Percentiles rank a stretch among this genome's conserved stretches.
Evolutionary conservation across 2,329 filamentous ascomycete species (phyloP).

Genomic region (Epichloe amarillans): DNA sequence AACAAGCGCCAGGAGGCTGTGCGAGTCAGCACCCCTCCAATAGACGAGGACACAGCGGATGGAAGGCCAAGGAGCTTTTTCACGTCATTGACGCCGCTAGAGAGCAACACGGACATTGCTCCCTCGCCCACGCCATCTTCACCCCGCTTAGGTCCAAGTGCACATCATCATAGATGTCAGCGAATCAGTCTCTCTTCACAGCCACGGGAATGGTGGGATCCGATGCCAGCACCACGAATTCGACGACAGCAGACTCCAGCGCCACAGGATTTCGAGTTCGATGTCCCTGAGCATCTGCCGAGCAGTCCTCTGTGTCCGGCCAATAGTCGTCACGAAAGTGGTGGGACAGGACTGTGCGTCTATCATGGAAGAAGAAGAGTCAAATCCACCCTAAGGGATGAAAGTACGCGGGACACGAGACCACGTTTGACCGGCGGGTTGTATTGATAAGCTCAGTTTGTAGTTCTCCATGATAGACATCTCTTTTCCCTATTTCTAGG

Average conservation of each 20-base stretch:
- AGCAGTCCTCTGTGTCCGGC: constrained; percentile 38
- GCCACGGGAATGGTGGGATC: constrained; percentile 25
- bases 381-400: constrained; percentile 1
- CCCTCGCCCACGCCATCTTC: constrained; percentile 2
- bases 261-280: constrained; percentile 28
- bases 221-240: constrained; percentile 11
- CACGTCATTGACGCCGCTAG: constrained; percentile 23
- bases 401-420: background rate
- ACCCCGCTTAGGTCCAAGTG: constrained; percentile 7
- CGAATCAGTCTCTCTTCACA: constrained; percentile 12
- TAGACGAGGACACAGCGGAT: constrained; percentile 25
- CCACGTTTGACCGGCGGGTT: background rate
- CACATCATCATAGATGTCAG: constrained; percentile 9
- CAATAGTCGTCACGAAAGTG: constrained; percentile 28
- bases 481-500: background rate
- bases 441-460: background rate
- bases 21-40: constrained; percentile 35
- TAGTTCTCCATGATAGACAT: background rate
- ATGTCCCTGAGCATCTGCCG: constrained; percentile 37
- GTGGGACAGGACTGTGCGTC: constrained; percentile 36
- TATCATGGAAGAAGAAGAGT: constrained; percentile 29
- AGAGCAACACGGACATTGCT: background rate
- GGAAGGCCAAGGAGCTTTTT: constrained; percentile 29
- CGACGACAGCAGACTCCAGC: constrained; percentile 8
- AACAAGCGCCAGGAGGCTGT: constrained; percentile 28